A percentile compares a stretch with the other conserved stretches of the same genome.
Evolutionary conservation across 1,139 yeast genomes (phyloP).

Genomic region (Blastobotrys proliferans): DNA sequence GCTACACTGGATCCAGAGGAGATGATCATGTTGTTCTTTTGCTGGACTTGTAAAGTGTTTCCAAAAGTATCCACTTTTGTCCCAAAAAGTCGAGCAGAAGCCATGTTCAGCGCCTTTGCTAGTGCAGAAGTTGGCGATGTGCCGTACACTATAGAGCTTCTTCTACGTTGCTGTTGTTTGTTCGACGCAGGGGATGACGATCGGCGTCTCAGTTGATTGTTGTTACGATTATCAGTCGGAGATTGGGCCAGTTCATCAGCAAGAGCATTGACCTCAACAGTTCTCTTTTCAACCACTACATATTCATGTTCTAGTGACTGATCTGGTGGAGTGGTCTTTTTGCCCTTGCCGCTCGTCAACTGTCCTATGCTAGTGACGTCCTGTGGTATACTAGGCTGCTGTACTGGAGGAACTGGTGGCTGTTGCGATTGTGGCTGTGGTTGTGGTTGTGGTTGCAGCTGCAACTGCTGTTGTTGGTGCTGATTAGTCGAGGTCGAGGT

Average conservation of each 20-base stretch:
- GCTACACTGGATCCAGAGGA: slow-evolving; percentile 8
- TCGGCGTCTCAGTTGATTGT: background rate
- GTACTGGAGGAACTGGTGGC: background rate
- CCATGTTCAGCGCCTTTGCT: slow-evolving; percentile 80
- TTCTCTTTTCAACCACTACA: slow-evolving; percentile 89
- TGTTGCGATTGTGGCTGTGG: background rate
- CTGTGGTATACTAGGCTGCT: background rate
- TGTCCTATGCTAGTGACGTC: background rate
- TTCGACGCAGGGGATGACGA: background rate
- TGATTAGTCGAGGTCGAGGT: background rate
- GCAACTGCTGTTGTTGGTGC: slow-evolving; percentile 1
- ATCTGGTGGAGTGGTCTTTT: slow-evolving; percentile 8
- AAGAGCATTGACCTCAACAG: slow-evolving; percentile 90
- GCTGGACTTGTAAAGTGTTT: slow-evolving; percentile 1
- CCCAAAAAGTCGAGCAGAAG: slow-evolving; percentile 85
- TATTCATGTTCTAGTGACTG: slow-evolving; percentile 48
- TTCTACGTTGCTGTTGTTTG: slow-evolving; percentile 19
- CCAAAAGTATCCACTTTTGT: slow-evolving; percentile 29
- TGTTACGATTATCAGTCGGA: slow-evolving; percentile 16
- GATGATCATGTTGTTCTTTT: slow-evolving; percentile 4
- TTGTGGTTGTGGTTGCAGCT: background rate
- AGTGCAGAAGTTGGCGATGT: slow-evolving; percentile 85
- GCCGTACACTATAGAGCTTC: slow-evolving; percentile 39
- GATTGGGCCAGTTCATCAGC: slow-evolving; percentile 73
- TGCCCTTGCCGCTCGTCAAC: slow-evolving; percentile 1